Conservation (phyloP, 805 yeast genomes). For the Torulaspora gathmanii region DNA sequence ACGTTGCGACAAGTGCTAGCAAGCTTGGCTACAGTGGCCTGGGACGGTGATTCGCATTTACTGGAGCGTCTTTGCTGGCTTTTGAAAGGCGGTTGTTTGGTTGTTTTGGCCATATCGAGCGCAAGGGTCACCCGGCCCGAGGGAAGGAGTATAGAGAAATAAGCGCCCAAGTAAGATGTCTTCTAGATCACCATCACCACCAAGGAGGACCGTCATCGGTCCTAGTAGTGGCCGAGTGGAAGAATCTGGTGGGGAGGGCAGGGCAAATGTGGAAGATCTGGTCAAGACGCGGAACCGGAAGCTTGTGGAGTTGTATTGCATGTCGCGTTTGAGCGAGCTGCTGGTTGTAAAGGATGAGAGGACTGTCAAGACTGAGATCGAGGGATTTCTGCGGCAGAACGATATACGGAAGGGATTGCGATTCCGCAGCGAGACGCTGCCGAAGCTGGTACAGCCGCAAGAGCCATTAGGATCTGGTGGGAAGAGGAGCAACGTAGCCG, state of each 20-base stretch:
- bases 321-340: slow-evolving; percentile 48
- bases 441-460: slow-evolving; percentile 14
- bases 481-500: background rate
- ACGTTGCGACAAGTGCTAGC: too few species aligned
- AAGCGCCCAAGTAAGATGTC: slow-evolving; percentile 8
- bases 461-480: slow-evolving; percentile 3
- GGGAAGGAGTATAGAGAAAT: background rate
- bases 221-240: slow-evolving; percentile 4
- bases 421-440: slow-evolving; percentile 36
- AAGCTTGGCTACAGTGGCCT: background rate
- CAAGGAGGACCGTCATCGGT: slow-evolving; percentile 11
- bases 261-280: slow-evolving; percentile 32
- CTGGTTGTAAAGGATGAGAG: slow-evolving; percentile 39
- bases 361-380: slow-evolving; percentile 37
- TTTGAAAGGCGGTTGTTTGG: background rate
- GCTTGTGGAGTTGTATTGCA: slow-evolving; percentile 57
- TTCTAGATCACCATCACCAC: slow-evolving; percentile 17
- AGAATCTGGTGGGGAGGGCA: slow-evolving; percentile 1
- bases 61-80: background rate
- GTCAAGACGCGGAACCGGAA: slow-evolving; percentile 51
- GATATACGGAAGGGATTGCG: slow-evolving; percentile 46
- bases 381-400: slow-evolving; percentile 48
- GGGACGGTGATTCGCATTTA: background rate
- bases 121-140: slow-evolving; percentile 8
- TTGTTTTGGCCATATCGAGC: background rate